Evolutionary conservation across 1,139 yeast species (phyloP), one percentile per base, ranked within the genome.

Genomic region (Blastobotrys petasosporus): DNA sequence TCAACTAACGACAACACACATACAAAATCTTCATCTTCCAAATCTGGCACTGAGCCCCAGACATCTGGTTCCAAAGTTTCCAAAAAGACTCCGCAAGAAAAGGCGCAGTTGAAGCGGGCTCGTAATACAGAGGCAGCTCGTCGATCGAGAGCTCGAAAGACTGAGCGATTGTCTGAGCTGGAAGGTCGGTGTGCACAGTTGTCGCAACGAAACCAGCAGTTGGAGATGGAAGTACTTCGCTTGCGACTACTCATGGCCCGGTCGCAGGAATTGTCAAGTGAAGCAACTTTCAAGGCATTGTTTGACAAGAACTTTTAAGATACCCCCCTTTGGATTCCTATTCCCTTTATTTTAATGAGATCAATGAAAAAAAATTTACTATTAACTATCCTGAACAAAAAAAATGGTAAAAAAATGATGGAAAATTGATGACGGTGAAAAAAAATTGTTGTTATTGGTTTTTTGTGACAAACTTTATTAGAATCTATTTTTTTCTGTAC

Each of bases 121-220:
- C 82, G 92, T 67, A 92, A 92, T 74, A 92, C 98, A 20, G 97
- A 90, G 66, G 97, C 97, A 54, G 98, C 98, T 15, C 80, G 97
- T 66, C 79, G 97, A 62, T 88, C 97, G 34, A 77, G 98, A 60
- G 97, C 97, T 34, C 80, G 97, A 65, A 90, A 90, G 71, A 80
- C 87, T 80, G 94, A 88, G 68, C 79, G 96, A 66, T 86, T 90
- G 95, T 62, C 70, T 50, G 95, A 86, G 64, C 74, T 90, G 61
- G 97, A 90, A 67, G 78, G 70, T 25, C 83, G 80, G 61, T 94
- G 90, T 51, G 92, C 85, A 54, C 77, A 68, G 42, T 74, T 90
- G 52, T 57, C 82, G 41, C 55, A 56, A 16, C 54, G 57, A 47
- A 66, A 66, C 52, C 56, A 56, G 40, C 52, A 51, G 36, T 59